Evolutionary conservation across 1,284 basidiomycete genomes (phyloP).

Genomic region (Sphagnurus paluster): DNA sequence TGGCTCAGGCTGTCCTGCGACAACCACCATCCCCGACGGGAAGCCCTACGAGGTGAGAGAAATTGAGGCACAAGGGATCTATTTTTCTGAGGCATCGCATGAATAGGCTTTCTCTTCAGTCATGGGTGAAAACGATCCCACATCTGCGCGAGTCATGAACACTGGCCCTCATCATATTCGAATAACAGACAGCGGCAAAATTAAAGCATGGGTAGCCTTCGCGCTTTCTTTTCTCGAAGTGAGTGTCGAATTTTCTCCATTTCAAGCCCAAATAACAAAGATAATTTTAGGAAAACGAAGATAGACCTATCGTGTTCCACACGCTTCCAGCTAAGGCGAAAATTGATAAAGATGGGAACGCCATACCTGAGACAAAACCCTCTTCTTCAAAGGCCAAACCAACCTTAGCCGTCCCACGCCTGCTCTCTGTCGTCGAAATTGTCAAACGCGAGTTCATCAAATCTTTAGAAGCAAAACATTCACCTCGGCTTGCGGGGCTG

Average conservation of each 20-base stretch:
- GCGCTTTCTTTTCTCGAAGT: conserved; percentile 67
- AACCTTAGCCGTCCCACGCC: conserved; percentile 56
- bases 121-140: neutral
- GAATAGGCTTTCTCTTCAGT: neutral
- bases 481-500: conserved; percentile 49
- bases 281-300: conserved; percentile 50
- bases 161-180: conserved; percentile 39
- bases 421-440: conserved; percentile 81
- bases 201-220: conserved; percentile 60
- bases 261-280: conserved; percentile 2
- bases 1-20: neutral
- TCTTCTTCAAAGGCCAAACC: conserved; percentile 13
- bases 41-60: neutral
- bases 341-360: neutral
- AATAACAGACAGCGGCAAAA: conserved; percentile 65
- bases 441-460: conserved; percentile 80
- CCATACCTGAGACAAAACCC: neutral
- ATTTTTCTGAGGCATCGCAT: neutral
- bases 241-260: conserved; percentile 19
- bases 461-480: conserved; percentile 38
- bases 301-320: conserved; percentile 61
- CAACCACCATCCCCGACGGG: neutral
- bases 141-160: neutral
- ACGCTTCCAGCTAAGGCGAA: conserved; percentile 51
- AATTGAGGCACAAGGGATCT: neutral